Base-by-base conservation (phyloP, 139 green algal genomes). In the Mychonastes homosphaera region DNA sequence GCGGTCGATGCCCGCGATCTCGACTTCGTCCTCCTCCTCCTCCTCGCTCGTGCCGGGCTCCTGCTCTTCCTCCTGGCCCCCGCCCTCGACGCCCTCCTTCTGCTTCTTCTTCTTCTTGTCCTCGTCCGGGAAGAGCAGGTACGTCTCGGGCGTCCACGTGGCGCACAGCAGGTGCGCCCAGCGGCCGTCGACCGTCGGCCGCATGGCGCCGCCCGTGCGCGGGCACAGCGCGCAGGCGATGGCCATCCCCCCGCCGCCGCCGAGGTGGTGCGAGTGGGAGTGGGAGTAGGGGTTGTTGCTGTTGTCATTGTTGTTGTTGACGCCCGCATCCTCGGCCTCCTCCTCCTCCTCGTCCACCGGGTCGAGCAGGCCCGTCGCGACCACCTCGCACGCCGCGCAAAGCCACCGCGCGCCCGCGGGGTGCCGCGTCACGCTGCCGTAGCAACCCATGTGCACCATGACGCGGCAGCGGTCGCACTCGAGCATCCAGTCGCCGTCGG, bases 381-480 rank as follows among this genome's bases (percentile, higher is more conserved):
- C 64, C 51, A 84, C 56, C 18, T 54, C 27, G 65, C 83, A 91
- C 8, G 76, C 55, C 40, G 89, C 79, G 62, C 83, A 91, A 12
- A 86, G 63, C 83, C 83, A 91, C 16, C 69, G 51, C 19, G 35
- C 35, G 30, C 77, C 83, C 41, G 72, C 32, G 4, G 75, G 73
- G 4, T 58, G 47, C 7, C 56, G 28, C 15, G 21, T 3, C 40
- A 87, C 51, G 1, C n/a, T n/a, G n/a, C 74, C 79, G 51, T 91
- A 91, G 72, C 84, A 91, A 23, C 51, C 50, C 70, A 74, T 77
- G 74, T 91, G 86, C 52, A 91, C 86, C 55, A 82, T 70, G 19
- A 69, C 33, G 6, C 69, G 10, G 73, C 87, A 95, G 6, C 50
- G 62, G 79, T 89, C 81, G 43, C 87, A 95, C 67, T 94, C 76